Conservation (phyloP, 1,284 basidiomycete genomes). For the Phellinidium pouzarii region DNA sequence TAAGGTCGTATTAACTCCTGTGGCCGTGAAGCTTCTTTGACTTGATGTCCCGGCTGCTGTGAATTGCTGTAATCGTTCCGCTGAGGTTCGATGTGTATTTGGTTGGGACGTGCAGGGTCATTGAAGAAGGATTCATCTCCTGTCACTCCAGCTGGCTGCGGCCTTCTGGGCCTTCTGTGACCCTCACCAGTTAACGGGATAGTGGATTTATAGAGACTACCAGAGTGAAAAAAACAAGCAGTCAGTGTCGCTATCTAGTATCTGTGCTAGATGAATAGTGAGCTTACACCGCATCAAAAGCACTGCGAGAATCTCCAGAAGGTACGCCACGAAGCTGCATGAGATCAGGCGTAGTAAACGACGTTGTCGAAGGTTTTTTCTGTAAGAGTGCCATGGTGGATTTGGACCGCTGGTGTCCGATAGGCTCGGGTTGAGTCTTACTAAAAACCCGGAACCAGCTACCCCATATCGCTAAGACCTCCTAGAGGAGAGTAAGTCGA, state of each 20-base stretch:
- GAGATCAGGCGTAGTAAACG: constrained; percentile 8
- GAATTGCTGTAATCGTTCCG: not conserved
- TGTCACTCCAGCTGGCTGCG: not conserved
- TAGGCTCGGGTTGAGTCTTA: not conserved
- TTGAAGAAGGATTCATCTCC: constrained; percentile 10
- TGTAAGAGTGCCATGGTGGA: constrained; percentile 6
- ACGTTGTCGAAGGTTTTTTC: constrained; percentile 8
- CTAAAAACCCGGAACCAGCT: constrained; percentile 3
- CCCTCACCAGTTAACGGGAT: not conserved
- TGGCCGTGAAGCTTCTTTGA: not conserved
- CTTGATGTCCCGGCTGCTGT: not conserved
- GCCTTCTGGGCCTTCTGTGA: constrained; percentile 3
- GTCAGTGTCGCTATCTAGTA: not conserved
- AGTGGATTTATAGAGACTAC: constrained; percentile 9
- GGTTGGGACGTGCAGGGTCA: constrained; percentile 1
- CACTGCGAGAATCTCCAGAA: not conserved
- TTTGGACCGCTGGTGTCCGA: constrained; percentile 4
- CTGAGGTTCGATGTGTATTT: constrained; percentile 5
- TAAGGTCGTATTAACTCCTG: constrained; percentile 5
- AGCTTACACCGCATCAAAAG: constrained; percentile 6
- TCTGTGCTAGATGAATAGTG: not conserved
- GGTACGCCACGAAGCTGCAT: constrained; percentile 7
- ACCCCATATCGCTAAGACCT: constrained; percentile 14
- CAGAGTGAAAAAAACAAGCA: not conserved
- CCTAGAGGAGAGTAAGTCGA: constrained; percentile 1